Evolutionary conservation across 306 rosid genomes (phyloP).

Genomic region (Lupinus albus): DNA sequence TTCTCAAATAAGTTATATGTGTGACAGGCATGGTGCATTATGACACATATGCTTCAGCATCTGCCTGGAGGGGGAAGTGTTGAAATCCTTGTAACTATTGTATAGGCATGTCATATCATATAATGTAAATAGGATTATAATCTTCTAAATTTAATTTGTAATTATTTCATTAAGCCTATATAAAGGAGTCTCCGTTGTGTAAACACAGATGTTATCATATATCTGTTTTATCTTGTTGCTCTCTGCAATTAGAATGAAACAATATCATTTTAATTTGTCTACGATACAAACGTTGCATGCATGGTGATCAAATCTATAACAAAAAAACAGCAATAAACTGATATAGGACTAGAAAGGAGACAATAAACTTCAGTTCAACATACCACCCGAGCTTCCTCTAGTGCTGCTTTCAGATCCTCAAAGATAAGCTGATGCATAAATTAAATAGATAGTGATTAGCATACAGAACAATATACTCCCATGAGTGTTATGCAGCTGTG

Average conservation of each 20-base stretch:
- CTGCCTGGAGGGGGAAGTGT: too few relatives aligned
- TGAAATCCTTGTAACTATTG: too few relatives aligned
- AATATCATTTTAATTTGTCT: neutral
- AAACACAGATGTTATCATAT: too few relatives aligned
- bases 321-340: slow-evolving; percentile 10
- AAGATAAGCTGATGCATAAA: slow-evolving; percentile 73
- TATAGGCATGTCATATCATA: too few relatives aligned
- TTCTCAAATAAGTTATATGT: too few relatives aligned
- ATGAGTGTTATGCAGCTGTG: slow-evolving; percentile 21
- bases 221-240: too few relatives aligned
- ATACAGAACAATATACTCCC: neutral
- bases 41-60: too few relatives aligned
- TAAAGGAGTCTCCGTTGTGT: too few relatives aligned
- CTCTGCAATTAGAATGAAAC: neutral
- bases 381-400: slow-evolving; percentile 92
- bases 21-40: too few relatives aligned
- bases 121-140: too few relatives aligned
- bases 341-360: neutral
- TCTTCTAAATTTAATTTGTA: too few relatives aligned
- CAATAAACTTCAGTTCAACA: slow-evolving; percentile 25
- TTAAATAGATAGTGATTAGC: slow-evolving; percentile 43
- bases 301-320: neutral
- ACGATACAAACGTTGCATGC: neutral
- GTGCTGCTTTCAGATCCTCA: slow-evolving; percentile 89
- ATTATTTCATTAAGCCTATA: too few relatives aligned